Conservation (phyloP, 208 protist species). For the Leishmania arabica region DNA sequence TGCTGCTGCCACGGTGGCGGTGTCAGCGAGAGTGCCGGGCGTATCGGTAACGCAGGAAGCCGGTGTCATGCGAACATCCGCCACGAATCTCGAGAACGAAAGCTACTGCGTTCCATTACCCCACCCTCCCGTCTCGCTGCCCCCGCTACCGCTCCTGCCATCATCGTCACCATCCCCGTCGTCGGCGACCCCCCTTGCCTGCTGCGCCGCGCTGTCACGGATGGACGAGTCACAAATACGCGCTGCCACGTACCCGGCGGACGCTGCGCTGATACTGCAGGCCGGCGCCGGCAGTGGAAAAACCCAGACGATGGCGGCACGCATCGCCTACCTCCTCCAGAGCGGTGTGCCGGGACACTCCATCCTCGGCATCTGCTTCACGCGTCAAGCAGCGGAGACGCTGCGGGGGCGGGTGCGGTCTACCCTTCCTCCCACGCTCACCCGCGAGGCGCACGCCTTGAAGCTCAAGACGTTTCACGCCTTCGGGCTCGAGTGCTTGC, state of each 20-base stretch:
- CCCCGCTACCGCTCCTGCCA: not conserved
- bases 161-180: not conserved
- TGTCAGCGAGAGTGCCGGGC: not conserved
- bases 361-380: slow-evolving; percentile 88
- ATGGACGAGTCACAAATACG: slow-evolving; percentile 68
- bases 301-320: slow-evolving; percentile 85
- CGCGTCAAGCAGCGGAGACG: slow-evolving; percentile 77
- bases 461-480: slow-evolving; percentile 88
- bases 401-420: slow-evolving; percentile 66
- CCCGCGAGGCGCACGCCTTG: slow-evolving; percentile 27
- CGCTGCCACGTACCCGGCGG: slow-evolving; percentile 44
- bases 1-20: not conserved
- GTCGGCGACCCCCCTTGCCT: not conserved
- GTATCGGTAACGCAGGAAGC: not conserved
- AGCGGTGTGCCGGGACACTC: slow-evolving; percentile 49
- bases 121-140: not conserved
- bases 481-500: slow-evolving; percentile 83
- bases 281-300: slow-evolving; percentile 90
- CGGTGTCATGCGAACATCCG: not conserved
- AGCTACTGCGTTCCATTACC: not conserved
- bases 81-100: not conserved
- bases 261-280: slow-evolving; percentile 59
- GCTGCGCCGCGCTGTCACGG: not conserved
- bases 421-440: slow-evolving; percentile 36
- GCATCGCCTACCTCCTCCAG: slow-evolving; percentile 68